Base-by-base conservation (phyloP, 129 eudicot species). In the Apium graveolens region DNA sequence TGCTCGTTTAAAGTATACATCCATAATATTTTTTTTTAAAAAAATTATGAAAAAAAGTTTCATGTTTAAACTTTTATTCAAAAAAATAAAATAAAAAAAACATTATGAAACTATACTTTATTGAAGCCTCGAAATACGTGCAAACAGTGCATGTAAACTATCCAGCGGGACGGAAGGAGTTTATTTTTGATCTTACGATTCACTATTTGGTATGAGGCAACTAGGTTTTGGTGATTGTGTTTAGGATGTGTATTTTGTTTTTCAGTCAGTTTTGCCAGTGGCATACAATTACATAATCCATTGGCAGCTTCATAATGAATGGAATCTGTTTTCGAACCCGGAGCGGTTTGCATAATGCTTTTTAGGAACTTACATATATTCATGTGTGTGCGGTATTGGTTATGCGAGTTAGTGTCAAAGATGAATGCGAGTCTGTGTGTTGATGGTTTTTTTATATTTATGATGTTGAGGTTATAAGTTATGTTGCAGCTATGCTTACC, bases 401-500 rank as follows among this genome's bases (percentile, higher is more conserved):
- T 55, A 55, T 55, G 68, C 26, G 68, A n/a, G 29, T n/a, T 2
- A 26, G 16, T 60, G 34, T n/a, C 26, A 9, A 60, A 10, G 34
- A 11, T 26, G 32, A 26, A 60, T 60, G 34, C 26, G 32, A 60
- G n/a, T n/a, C 26, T 60, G 13, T 60, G 29, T 34, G 6, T n/a
- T n/a, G 17, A n/a, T 60, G 34, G 10, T 60, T 26, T 11, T 0
- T 42, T 72, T 72, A 5, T 37, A 17, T 14, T 24, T 11, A 12
- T 14, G 24, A 24, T 73, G 11, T 24, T 73, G 55, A 42, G 26
- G 2, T 73, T 24, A 4, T 3, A n/a, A 45, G 11, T 41, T 42
- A 4, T 68, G 45, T n/a, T 84, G 82, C 85, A 95, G 99, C 97
- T 73, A 34, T 95, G 91, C 94, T 95, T 29, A 85, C 97, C 0